phyloP scores from a whole-genome alignment of 495 filamentous ascomycete genomes.

The Xylona heveae region DNA sequence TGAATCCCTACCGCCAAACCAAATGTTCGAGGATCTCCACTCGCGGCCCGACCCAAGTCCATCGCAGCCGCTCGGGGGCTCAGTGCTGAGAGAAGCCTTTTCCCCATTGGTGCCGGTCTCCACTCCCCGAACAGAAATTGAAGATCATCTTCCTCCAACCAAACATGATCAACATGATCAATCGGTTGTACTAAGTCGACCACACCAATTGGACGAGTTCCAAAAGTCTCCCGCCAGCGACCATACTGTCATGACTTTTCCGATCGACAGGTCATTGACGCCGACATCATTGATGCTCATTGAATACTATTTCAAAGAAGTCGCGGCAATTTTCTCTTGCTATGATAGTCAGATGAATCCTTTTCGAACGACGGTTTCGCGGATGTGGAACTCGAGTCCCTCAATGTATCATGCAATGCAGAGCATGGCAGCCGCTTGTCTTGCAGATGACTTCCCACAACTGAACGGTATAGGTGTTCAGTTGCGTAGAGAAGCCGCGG shows the following conservation, averaged over 20 bases:
- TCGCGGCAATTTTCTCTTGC: conserved; percentile 32
- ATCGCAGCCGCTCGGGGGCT: not conserved
- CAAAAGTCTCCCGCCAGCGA: conserved; percentile 15
- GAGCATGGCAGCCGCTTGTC: conserved; percentile 37
- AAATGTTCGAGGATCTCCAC: not conserved
- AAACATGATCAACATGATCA: too few relatives aligned
- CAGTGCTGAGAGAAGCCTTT: not conserved
- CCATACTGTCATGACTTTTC: conserved; percentile 16
- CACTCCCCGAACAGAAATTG: not conserved
- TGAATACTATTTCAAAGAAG: conserved; percentile 39
- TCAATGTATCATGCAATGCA: conserved; percentile 37
- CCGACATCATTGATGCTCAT: conserved; percentile 27
- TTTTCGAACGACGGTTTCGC: conserved; percentile 30
- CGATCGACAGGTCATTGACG: conserved; percentile 14
- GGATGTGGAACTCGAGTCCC: conserved; percentile 31
- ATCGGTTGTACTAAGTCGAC: not conserved
- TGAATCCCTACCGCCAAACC: not conserved
- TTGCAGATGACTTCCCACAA: conserved; percentile 32
- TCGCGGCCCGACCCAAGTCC: not conserved
- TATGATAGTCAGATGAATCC: conserved; percentile 38
- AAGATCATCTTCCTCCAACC: too few relatives aligned
- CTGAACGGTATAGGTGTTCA: conserved; percentile 27
- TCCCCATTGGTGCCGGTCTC: not conserved
- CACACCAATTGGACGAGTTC: conserved; percentile 6
- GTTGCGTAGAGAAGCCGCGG: conserved; percentile 28